Percentiles rank a stretch among this genome's conserved stretches.
These are phyloP conservation scores for Gnaphalium uliginosum DNA, from an alignment of 129 eudicot genomes.

Conservation along the genomic window DNA sequence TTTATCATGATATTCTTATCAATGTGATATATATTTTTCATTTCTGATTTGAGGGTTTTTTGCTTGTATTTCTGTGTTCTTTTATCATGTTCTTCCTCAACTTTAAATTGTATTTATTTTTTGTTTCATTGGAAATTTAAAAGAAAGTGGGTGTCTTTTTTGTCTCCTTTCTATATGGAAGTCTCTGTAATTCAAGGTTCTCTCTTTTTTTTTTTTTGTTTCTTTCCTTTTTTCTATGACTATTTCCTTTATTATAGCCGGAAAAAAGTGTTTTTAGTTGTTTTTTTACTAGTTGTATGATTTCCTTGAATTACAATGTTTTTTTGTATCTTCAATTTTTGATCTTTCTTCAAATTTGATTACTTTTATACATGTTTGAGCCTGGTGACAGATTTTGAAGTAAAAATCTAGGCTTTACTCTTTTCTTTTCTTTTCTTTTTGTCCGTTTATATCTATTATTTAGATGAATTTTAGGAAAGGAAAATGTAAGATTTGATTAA, in stretches of 20 bases:
- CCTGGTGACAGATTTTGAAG: neutral
- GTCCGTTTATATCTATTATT: too few species aligned
- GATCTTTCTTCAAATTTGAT: neutral
- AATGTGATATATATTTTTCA: too few species aligned
- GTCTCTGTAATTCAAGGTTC: neutral
- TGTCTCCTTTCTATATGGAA: slow-evolving; percentile 11
- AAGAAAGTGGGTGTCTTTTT: neutral
- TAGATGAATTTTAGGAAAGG: slow-evolving; percentile 1
- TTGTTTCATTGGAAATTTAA: neutral
- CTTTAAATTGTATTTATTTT: slow-evolving; percentile 6
- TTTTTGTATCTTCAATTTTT: neutral
- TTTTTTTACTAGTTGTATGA: too few species aligned
- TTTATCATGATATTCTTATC: neutral
- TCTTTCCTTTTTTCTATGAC: too few species aligned
- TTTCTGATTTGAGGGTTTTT: neutral
- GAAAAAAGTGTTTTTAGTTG: too few species aligned
- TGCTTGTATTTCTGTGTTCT: neutral
- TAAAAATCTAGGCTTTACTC: neutral
- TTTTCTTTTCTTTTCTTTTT: neutral
- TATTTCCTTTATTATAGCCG: too few species aligned
- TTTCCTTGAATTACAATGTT: neutral
- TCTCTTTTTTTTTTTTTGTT: too few species aligned
- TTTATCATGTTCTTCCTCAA: slow-evolving; percentile 11
- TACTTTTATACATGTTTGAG: neutral
- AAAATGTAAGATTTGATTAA: neutral